A percentile compares a stretch with the other conserved stretches of the same genome.
These are phyloP conservation scores for Cutaneotrichosporon cavernicola DNA, from an alignment of 1,284 basidiomycete genomes.

Conservation along the genomic window DNA sequence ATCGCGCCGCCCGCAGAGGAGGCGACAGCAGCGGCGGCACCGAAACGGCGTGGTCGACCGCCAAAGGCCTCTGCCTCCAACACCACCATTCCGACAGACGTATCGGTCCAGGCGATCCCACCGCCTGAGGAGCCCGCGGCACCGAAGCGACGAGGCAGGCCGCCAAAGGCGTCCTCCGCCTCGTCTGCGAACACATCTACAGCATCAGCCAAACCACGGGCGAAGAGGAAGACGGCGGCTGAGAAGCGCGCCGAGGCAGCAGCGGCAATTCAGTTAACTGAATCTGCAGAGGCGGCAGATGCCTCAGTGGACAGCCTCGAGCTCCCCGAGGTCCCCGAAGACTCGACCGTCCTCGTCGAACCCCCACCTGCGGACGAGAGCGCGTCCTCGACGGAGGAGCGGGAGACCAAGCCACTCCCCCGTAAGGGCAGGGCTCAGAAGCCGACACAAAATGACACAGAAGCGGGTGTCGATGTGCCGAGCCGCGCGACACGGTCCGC, in stretches of 20 bases:
- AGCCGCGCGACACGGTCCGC: slow-evolving; percentile 7
- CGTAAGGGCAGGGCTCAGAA: slow-evolving; percentile 12
- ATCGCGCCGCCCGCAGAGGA: background rate
- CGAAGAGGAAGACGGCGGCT: slow-evolving; percentile 13
- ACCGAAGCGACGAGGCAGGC: slow-evolving; percentile 13
- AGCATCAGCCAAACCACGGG: slow-evolving; percentile 7
- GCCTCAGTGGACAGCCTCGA: slow-evolving; percentile 6
- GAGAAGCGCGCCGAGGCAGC: slow-evolving; percentile 18
- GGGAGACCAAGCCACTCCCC: slow-evolving; percentile 25
- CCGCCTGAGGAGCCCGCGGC: background rate
- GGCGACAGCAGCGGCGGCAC: background rate
- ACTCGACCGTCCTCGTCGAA: slow-evolving; percentile 2
- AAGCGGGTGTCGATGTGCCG: slow-evolving; percentile 3
- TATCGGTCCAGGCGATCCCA: background rate
- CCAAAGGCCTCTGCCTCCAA: slow-evolving; percentile 11
- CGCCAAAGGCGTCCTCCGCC: slow-evolving; percentile 14
- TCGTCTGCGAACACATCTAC: slow-evolving; percentile 9
- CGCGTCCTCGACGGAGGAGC: slow-evolving; percentile 6
- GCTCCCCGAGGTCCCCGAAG: slow-evolving; percentile 1
- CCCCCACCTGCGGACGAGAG: background rate
- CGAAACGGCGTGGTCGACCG: slow-evolving; percentile 15
- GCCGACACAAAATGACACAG: slow-evolving; percentile 9
- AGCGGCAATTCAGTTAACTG: background rate
- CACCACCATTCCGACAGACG: background rate
- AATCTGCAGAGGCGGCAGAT: slow-evolving; percentile 5